Evolutionary conservation across 495 filamentous ascomycete species (phyloP).

Genomic region (Amphirosellinia nigrospora): DNA sequence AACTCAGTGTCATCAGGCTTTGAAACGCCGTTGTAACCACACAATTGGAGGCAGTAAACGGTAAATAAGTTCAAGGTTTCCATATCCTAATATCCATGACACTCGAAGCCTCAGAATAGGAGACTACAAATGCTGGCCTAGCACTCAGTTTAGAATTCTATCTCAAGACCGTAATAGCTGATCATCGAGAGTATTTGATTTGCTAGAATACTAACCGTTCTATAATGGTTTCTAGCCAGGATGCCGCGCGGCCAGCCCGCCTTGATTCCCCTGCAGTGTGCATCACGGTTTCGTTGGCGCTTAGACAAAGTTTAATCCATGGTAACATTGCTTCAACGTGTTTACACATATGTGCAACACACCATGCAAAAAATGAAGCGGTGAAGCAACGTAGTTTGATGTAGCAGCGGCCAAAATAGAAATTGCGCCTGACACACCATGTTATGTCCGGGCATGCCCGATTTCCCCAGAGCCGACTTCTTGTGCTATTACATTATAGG

Average conservation of each 20-base stretch:
- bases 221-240: too few relatives aligned
- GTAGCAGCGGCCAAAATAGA: not conserved
- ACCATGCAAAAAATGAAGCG: too few relatives aligned
- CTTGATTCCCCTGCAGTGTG: not conserved
- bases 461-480: not conserved
- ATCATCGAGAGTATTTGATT: not conserved
- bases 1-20: not conserved
- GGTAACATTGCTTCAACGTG: not conserved
- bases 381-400: not conserved
- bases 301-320: not conserved
- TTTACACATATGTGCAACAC: not conserved
- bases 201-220: not conserved
- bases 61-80: not conserved
- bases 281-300: not conserved
- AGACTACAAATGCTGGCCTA: not conserved
- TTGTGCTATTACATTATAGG: not conserved
- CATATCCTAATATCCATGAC: not conserved
- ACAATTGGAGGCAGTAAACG: not conserved
- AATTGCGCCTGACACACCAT: not conserved
- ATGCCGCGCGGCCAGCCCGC: too few relatives aligned
- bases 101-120: not conserved
- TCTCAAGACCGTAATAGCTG: not conserved
- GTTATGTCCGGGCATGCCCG: not conserved
- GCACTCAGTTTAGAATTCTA: not conserved
- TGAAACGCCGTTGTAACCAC: not conserved